phyloP scores from a whole-genome alignment of 257 asterid species.

The Anisodus acutangulus region DNA sequence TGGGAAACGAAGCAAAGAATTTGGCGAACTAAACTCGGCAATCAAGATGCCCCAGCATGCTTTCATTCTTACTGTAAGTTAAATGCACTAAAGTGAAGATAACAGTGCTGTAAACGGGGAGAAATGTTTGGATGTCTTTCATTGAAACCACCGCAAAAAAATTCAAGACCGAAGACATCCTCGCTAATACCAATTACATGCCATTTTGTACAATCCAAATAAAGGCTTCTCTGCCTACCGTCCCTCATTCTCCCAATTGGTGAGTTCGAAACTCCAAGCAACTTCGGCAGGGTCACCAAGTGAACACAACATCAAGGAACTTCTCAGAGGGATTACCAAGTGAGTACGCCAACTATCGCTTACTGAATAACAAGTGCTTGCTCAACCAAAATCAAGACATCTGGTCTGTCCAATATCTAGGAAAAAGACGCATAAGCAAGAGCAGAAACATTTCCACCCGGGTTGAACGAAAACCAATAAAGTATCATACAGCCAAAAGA shows the following conservation, averaged over 20 bases:
- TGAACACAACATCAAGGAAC: conserved; percentile 1
- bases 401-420: neutral
- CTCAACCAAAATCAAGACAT: conserved; percentile 18
- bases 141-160: neutral
- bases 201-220: neutral
- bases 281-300: conserved; percentile 7
- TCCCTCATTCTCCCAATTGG: neutral
- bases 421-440: neutral
- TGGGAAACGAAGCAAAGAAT: neutral
- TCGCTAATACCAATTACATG: neutral
- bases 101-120: neutral
- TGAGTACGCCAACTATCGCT: neutral
- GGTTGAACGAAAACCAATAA: neutral
- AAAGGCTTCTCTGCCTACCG: neutral
- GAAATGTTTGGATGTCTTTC: neutral
- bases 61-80: neutral
- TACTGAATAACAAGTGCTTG: neutral
- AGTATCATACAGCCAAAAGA: neutral
- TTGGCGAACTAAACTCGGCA: neutral
- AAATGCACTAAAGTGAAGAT: neutral
- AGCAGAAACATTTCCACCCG: neutral
- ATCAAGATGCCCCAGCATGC: neutral
- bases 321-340: neutral
- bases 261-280: conserved; percentile 7
- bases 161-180: neutral